A percentile compares a stretch with the other conserved stretches of the same genome.
These are phyloP conservation scores for Rhododendron henanense DNA, from an alignment of 148 eudicot species.

Conservation along the genomic window DNA sequence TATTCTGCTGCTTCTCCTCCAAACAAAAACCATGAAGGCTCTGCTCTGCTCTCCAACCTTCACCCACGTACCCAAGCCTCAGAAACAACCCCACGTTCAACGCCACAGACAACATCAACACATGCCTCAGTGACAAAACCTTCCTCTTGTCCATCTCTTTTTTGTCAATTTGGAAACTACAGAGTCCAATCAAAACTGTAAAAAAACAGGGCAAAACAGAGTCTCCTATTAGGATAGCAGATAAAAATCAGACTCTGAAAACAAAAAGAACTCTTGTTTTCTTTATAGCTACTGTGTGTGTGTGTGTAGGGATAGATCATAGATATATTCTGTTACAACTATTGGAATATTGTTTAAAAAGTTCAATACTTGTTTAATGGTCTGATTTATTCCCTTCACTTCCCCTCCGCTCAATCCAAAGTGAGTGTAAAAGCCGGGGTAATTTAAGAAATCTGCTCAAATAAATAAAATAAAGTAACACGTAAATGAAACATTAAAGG, in stretches of 20 bases:
- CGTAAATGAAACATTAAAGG: not conserved
- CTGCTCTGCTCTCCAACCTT: slow-evolving; percentile 22
- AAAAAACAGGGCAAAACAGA: not conserved
- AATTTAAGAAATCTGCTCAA: not conserved
- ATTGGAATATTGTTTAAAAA: not conserved
- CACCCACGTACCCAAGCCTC: slow-evolving; percentile 41
- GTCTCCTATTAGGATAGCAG: not conserved
- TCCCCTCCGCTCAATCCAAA: not conserved
- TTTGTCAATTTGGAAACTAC: not conserved
- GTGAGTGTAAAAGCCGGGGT: not conserved
- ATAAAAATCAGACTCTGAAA: not conserved
- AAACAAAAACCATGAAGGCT: slow-evolving; percentile 31
- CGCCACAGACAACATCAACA: slow-evolving; percentile 65
- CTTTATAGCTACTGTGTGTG: not conserved
- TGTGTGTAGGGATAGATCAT: too few species aligned
- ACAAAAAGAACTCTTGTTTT: not conserved
- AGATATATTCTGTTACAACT: not conserved
- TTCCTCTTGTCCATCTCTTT: slow-evolving; percentile 13
- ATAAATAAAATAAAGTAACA: not conserved
- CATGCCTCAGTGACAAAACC: slow-evolving; percentile 33
- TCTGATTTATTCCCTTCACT: not conserved
- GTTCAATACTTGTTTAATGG: not conserved
- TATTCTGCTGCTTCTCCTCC: slow-evolving; percentile 11
- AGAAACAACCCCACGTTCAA: slow-evolving; percentile 61
- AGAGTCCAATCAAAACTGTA: not conserved